These are phyloP conservation scores for Dysphania ambrosioides DNA, from an alignment of 148 eudicot species.

Conservation along the genomic window DNA sequence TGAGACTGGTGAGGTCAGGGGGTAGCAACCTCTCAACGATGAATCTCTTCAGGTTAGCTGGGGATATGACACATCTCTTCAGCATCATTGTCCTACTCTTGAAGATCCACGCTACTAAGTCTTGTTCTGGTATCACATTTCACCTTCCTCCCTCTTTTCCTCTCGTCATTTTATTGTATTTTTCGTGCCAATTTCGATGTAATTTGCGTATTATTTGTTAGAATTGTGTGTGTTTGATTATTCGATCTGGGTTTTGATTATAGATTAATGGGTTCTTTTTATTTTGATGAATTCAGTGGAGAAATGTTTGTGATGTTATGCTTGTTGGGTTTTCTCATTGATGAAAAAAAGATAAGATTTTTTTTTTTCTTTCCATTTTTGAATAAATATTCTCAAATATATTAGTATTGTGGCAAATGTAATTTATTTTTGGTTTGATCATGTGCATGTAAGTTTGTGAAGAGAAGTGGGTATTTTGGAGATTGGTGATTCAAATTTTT, in stretches of 20 bases:
- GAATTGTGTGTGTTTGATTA: neutral
- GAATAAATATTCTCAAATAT: no score
- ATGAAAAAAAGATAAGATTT: neutral
- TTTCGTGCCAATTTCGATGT: neutral
- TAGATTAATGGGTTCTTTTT: neutral
- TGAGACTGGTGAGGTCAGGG: neutral
- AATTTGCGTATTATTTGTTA: neutral
- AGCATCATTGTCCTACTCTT: slow-evolving; percentile 49
- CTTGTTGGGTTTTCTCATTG: neutral
- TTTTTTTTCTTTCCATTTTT: neutral
- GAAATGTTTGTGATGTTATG: neutral
- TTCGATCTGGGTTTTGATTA: neutral
- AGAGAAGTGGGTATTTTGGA: neutral
- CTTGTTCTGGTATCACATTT: slow-evolving; percentile 42
- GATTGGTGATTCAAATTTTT: neutral
- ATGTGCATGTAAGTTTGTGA: neutral
- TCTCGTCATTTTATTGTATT: neutral
- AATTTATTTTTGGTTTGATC: neutral
- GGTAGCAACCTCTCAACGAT: slow-evolving; percentile 20
- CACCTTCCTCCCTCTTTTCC: neutral
- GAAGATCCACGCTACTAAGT: slow-evolving; percentile 50
- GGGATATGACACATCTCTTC: slow-evolving; percentile 58
- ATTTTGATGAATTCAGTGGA: no score
- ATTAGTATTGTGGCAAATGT: neutral
- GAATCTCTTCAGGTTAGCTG: slow-evolving; percentile 52